Evolutionary conservation across 805 yeast genomes (phyloP).

Genomic region (Komagataella pastoris): DNA sequence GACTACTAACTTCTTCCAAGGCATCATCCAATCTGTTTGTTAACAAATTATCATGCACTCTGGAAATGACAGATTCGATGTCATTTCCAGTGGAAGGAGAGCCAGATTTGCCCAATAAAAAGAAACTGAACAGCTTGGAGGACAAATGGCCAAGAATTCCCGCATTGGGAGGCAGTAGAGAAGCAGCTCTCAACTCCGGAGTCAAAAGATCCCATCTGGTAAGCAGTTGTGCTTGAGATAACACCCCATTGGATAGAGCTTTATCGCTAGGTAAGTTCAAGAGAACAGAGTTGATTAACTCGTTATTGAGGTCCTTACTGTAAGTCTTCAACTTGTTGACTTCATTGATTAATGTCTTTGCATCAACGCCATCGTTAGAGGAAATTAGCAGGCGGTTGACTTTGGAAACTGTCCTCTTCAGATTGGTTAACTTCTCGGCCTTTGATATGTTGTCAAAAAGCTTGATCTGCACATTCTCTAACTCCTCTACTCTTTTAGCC

Average conservation of each 20-base stretch:
- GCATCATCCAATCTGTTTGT: slow-evolving; percentile 77
- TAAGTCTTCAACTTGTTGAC: slow-evolving; percentile 21
- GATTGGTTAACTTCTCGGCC: slow-evolving; percentile 21
- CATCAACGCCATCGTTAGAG: slow-evolving; percentile 27
- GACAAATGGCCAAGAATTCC: slow-evolving; percentile 88
- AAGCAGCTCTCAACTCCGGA: slow-evolving; percentile 80
- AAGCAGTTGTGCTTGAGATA: slow-evolving; percentile 66
- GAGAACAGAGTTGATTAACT: slow-evolving; percentile 24
- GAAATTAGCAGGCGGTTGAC: slow-evolving; percentile 24
- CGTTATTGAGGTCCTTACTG: slow-evolving; percentile 22
- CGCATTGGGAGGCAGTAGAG: slow-evolving; percentile 88
- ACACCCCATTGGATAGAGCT: slow-evolving; percentile 39
- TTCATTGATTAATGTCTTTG: slow-evolving; percentile 23
- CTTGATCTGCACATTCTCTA: slow-evolving; percentile 39
- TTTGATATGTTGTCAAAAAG: slow-evolving; percentile 27
- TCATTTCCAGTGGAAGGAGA: slow-evolving; percentile 60
- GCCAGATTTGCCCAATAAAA: slow-evolving; percentile 71
- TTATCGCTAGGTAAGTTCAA: slow-evolving; percentile 28
- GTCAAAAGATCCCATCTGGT: slow-evolving; percentile 69
- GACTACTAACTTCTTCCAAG: slow-evolving; percentile 78
- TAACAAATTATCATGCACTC: slow-evolving; percentile 63
- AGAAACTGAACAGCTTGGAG: slow-evolving; percentile 62
- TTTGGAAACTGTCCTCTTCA: slow-evolving; percentile 30
- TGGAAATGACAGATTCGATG: slow-evolving; percentile 77
- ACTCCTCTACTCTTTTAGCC: slow-evolving; percentile 33